These are phyloP conservation scores for Udeniomyces megalosporus DNA, from an alignment of 768 basidiomycete species.

Conservation along the genomic window DNA sequence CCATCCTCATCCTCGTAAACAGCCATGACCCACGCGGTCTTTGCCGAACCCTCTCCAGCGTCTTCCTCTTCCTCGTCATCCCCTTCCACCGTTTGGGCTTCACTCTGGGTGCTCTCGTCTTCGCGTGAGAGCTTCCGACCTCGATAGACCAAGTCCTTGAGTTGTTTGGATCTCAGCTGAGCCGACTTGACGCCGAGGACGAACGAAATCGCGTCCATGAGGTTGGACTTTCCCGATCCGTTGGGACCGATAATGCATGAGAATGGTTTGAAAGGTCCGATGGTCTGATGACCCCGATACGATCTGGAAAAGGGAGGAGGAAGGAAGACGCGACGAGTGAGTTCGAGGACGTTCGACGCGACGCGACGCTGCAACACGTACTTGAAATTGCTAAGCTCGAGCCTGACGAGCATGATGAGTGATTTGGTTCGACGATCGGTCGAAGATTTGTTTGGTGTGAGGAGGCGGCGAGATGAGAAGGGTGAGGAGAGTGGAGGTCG, in stretches of 20 bases:
- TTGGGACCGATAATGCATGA: conserved; percentile 96
- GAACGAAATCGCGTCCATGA: conserved; percentile 99
- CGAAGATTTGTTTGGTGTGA: no score
- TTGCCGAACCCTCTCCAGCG: conserved; percentile 62
- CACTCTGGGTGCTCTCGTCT: conserved; percentile 17
- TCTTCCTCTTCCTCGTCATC: conserved; percentile 31
- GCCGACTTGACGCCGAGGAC: conserved; percentile 91
- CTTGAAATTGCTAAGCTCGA: conserved; percentile 14
- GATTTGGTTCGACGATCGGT: no score
- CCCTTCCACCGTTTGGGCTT: conserved; percentile 19
- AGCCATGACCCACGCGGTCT: conserved; percentile 90
- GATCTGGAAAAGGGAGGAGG: conserved; percentile 43
- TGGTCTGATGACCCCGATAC: conserved; percentile 67
- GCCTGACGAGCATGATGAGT: conserved; percentile 7
- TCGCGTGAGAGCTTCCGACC: conserved; percentile 42
- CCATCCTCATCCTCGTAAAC: conserved; percentile 60
- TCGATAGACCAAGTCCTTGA: conserved; percentile 91
- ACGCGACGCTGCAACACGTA: background rate
- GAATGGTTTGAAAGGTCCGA: conserved; percentile 73
- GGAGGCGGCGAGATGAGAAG: no score
- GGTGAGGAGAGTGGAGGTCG: no score
- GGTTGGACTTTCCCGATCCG: conserved; percentile 95
- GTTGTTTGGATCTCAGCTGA: conserved; percentile 77
- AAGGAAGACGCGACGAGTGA: background rate
- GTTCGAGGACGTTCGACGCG: background rate